Evolutionary conservation across 2,329 filamentous ascomycete species (phyloP).

Genomic region (Aspergillus jensenii): DNA sequence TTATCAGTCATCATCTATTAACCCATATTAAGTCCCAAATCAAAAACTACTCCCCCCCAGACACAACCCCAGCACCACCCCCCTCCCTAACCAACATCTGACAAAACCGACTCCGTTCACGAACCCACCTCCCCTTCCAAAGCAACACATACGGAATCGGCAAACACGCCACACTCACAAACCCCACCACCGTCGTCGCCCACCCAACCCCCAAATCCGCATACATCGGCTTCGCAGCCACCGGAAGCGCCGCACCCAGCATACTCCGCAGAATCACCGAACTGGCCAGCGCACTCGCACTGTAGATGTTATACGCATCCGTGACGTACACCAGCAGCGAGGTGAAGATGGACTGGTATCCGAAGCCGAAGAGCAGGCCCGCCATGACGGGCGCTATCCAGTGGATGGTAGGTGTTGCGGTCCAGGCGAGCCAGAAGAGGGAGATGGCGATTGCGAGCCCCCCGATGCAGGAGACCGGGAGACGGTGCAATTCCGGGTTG

Average conservation of each 20-base stretch:
- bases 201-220: conserved; percentile 38
- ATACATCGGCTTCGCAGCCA: conserved; percentile 46
- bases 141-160: conserved; percentile 43
- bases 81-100: conserved; percentile 28
- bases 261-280: conserved; percentile 52
- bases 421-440: conserved; percentile 61
- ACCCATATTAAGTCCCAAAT: too few relatives aligned
- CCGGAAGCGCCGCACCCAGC: conserved; percentile 57
- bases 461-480: conserved; percentile 70
- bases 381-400: conserved; percentile 61
- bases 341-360: conserved; percentile 64
- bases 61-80: background rate
- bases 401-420: conserved; percentile 48
- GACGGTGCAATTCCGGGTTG: conserved; percentile 60
- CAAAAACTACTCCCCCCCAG: background rate
- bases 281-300: conserved; percentile 57
- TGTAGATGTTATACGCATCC: conserved; percentile 67
- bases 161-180: conserved; percentile 38
- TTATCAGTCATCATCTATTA: too few relatives aligned
- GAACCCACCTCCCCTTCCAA: conserved; percentile 27
- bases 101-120: conserved; percentile 31
- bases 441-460: conserved; percentile 60
- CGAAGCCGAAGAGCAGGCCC: conserved; percentile 61
- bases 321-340: conserved; percentile 64
- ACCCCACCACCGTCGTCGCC: conserved; percentile 44